Base-by-base conservation (phyloP, 805 yeast species). In the Zygoascus ofunaensis region DNA sequence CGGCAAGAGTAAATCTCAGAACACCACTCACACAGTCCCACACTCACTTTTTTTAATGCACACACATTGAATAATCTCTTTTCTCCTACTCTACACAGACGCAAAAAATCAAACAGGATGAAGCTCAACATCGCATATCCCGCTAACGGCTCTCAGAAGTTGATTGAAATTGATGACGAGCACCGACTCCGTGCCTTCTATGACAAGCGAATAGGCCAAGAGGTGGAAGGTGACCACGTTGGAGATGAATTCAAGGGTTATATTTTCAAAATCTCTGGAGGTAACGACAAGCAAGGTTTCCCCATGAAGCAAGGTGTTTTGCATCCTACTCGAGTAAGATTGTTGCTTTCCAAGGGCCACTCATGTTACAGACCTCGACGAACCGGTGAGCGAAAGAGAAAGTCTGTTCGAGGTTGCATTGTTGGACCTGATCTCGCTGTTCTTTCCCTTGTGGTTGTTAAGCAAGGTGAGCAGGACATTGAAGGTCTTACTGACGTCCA, bases 201-300 rank as follows among this genome's bases (percentile, higher is more conserved):
- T 85, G 98, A 92, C 72, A 92, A 92, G 83, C 87, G 97, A 74
- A 86, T 92, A 82, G 98, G 98, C 68, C 97, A 87, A 77, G 98
- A 92, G 77, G 95, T 92, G 69, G 95, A 87, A 69, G 98, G 97
- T 74, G 98, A 92, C 73, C 73, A 87, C 57, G 84, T 92, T 64
- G 94, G 95, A 68, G 97, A 92, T 66, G 98, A 94, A 77, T 87
- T 90, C 90, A 90, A 87, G 76, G 98, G 98, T 68, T 92, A 92
- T 87, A 73, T 87, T 69, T 89, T 92, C 85, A 94, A 83, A 80
- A 89, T 92, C 73, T 75, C 97, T 64, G 98, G 98, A 71, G 98
- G 98, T 82, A 92, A 92, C 84, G 98, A 92, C 79, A 92, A 92
- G 79, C 98, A 92, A 80, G 98, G 98, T 79, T 92, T 92, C 96